Conservation (phyloP, 305 asterid genomes). For the Solanum hybrid region DNA sequence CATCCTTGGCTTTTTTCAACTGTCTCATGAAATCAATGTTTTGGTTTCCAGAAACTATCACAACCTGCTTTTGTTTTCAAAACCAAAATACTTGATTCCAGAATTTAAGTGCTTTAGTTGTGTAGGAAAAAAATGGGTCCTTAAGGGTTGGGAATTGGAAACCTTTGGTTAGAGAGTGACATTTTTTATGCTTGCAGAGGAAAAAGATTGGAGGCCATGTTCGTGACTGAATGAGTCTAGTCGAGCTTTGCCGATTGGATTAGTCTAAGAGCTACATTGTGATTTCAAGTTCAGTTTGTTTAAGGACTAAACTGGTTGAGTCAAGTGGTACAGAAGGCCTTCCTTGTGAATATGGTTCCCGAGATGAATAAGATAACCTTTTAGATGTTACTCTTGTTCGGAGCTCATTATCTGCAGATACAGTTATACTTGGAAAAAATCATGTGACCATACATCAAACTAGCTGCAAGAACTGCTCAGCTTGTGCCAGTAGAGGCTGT, state of each 20-base stretch:
- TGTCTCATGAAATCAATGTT: background rate
- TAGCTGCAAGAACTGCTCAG: background rate
- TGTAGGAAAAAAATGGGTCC: background rate
- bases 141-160: background rate
- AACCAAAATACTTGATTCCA: background rate
- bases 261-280: background rate
- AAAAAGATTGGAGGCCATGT: background rate
- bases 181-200: background rate
- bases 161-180: background rate
- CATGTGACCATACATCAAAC: background rate
- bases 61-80: background rate
- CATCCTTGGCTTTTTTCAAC: background rate
- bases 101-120: background rate
- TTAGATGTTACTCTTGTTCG: background rate
- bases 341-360: background rate
- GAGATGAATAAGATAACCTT: background rate
- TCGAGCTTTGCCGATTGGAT: background rate
- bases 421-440: background rate
- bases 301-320: background rate
- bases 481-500: background rate
- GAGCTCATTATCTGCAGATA: background rate
- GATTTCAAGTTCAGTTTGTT: background rate
- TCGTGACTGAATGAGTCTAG: background rate
- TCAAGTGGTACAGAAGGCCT: background rate
- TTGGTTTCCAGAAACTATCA: background rate